Conservation (phyloP, 805 yeast species). For the Saturnispora quitensis region DNA sequence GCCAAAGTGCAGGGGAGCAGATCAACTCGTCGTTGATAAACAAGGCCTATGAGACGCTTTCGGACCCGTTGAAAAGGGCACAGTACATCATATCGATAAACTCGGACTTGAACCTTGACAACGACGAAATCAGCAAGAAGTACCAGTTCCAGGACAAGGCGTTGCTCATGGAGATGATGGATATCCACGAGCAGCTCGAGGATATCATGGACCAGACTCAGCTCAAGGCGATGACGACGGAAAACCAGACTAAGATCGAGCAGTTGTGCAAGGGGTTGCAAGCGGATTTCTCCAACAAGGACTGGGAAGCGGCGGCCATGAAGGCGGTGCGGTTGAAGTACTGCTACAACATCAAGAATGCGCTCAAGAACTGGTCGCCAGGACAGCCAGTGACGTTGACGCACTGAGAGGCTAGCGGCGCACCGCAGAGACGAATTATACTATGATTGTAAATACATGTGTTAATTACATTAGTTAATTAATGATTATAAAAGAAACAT, state of each 20-base stretch:
- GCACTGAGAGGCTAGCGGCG: slow-evolving; percentile 31
- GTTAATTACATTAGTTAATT: neutral
- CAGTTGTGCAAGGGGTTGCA: slow-evolving; percentile 38
- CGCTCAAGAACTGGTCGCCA: slow-evolving; percentile 70
- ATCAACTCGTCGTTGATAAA: slow-evolving; percentile 49
- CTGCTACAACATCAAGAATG: slow-evolving; percentile 70
- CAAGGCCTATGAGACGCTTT: slow-evolving; percentile 65
- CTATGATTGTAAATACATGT: neutral
- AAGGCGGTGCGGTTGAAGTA: slow-evolving; percentile 70
- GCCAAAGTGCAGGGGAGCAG: slow-evolving; percentile 16
- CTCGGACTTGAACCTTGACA: slow-evolving; percentile 43
- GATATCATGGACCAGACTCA: slow-evolving; percentile 53
- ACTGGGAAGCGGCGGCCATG: slow-evolving; percentile 51
- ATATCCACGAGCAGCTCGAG: slow-evolving; percentile 76
- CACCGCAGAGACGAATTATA: neutral
- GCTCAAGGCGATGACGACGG: slow-evolving; percentile 39
- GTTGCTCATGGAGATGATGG: slow-evolving; percentile 67
- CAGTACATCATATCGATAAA: slow-evolving; percentile 42
- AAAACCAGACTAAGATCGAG: slow-evolving; percentile 49
- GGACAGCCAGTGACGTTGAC: slow-evolving; percentile 57
- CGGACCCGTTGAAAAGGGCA: slow-evolving; percentile 62
- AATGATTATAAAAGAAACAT: neutral
- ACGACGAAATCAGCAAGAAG: slow-evolving; percentile 45
- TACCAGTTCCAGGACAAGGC: slow-evolving; percentile 35
- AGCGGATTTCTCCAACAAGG: slow-evolving; percentile 34